Percentiles rank a stretch among this genome's conserved stretches.
Evolutionary conservation across 305 asterid genomes (phyloP).

Genomic region (Fraxinus paxiana): DNA sequence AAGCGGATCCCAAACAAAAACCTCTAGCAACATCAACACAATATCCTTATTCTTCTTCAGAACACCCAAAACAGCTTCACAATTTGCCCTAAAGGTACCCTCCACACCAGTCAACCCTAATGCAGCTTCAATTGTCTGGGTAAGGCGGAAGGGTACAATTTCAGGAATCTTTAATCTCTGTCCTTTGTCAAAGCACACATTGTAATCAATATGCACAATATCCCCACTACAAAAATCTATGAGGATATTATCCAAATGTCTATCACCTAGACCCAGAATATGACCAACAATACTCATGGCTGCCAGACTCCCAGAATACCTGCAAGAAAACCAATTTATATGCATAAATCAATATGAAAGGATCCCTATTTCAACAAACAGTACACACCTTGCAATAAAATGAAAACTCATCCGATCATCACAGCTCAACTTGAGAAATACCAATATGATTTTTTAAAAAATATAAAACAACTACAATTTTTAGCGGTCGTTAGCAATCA

Average conservation of each 20-base stretch:
- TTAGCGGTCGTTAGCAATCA: not conserved
- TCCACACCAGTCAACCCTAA: conserved; percentile 92
- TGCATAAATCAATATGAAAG: conserved; percentile 9
- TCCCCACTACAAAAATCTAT: conserved; percentile 91
- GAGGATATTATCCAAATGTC: conserved; percentile 97
- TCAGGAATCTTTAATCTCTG: conserved; percentile 93
- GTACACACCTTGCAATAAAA: conserved; percentile 3
- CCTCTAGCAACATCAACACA: conserved; percentile 86
- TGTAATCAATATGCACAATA: conserved; percentile 94
- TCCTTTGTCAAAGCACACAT: conserved; percentile 99
- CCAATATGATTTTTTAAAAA: not conserved
- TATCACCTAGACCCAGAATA: conserved; percentile 89
- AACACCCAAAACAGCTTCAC: conserved; percentile 91
- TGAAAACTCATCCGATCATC: conserved; percentile 13
- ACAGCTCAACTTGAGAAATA: conserved; percentile 25
- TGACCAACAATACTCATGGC: conserved; percentile 98
- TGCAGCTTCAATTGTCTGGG: conserved; percentile 96
- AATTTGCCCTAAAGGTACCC: conserved; percentile 89
- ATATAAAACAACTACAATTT: not conserved
- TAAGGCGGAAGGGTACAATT: conserved; percentile 98
- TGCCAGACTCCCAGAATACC: conserved; percentile 95
- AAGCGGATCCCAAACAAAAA: conserved; percentile 98
- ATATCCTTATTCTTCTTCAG: conserved; percentile 92
- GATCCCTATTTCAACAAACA: not conserved
- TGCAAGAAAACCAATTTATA: conserved; percentile 36